Evolutionary conservation across 495 filamentous ascomycete species (phyloP), one percentile per base, ranked within the genome.

Genomic region (Penicillium paxilli): DNA sequence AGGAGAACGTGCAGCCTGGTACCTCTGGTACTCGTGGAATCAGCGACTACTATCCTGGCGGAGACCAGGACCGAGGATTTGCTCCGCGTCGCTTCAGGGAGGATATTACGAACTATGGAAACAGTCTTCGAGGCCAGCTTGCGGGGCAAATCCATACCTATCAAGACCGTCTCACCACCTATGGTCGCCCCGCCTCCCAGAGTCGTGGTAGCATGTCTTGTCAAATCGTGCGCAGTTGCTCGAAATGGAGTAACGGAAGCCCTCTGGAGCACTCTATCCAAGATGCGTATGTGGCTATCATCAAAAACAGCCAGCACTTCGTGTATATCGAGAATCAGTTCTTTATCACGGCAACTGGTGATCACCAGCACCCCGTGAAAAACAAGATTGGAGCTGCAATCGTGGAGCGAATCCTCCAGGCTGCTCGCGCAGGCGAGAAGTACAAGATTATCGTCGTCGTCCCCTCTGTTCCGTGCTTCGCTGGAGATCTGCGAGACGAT

Each of bases 301-400:
- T 98, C 64, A 79, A 76, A 20, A 87, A 89, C 57, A 90, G 88
- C 37, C 68, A 87, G 66, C 89, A 96, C 67, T 96, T 90, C 59
- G 70, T 97, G 32, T 97, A 96, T 70, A 96, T 97, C 16, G 92
- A 97, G 72, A 97, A 97, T 60, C 92, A 97, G 68, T 97, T 97
- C 79, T 97, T 97, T 77, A 97, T 97, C 73, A 96, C 92, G 0
- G 90, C 92, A 3, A 95, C 91, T 1, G 79, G 79, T 14, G 80
- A 88, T 40, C 69, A 81, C 24, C 92, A 96, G 68, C 81, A 78
- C 48, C 92, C 92, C 0, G 87, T 98, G 11, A 79, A 81, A 60
- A 98, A 98, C 69, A 87, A 87, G 70, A 90, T 98, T 47, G 92
- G 93, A 33, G 86, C 83, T 22, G 88, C 90, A 7, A 93, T 98